phyloP scores from a whole-genome alignment of 306 rosid species.

The Cucurbita ficifolia region DNA sequence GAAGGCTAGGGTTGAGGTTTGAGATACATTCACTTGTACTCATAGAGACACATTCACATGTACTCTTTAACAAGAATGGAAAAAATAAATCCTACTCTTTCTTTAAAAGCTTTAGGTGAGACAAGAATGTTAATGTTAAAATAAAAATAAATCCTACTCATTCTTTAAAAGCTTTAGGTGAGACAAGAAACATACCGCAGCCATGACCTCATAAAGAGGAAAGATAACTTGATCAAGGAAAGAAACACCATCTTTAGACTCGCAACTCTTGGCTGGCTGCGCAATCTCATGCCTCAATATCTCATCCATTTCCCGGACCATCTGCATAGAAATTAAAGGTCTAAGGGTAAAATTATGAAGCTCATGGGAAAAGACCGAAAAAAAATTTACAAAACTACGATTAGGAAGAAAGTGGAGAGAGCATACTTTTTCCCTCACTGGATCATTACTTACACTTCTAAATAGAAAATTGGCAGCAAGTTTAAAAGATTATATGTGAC shows the following conservation, averaged over 20 bases:
- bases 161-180: not conserved
- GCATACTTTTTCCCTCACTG: too few relatives aligned
- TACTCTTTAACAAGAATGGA: not conserved
- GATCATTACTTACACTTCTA: too few relatives aligned
- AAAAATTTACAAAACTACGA: too few relatives aligned
- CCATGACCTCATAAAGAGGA: conserved; percentile 62
- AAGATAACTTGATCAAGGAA: conserved; percentile 69
- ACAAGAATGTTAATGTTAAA: too few relatives aligned
- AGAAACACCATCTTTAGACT: conserved; percentile 43
- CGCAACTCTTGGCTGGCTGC: conserved; percentile 81
- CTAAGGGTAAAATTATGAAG: not conserved
- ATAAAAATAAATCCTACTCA: not conserved
- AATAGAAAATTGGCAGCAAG: too few relatives aligned
- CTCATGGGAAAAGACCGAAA: not conserved
- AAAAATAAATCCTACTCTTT: not conserved
- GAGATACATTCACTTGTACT: not conserved
- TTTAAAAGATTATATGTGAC: too few relatives aligned
- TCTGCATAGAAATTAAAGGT: conserved; percentile 34
- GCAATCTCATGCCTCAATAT: conserved; percentile 58
- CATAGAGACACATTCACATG: not conserved
- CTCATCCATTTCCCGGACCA: conserved; percentile 92
- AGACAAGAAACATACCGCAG: conserved; percentile 46
- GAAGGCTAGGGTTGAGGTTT: too few relatives aligned
- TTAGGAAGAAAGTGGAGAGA: too few relatives aligned
- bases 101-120: too few relatives aligned